These are phyloP conservation scores for Penicillium simplicissimum DNA, from an alignment of 495 filamentous ascomycete genomes.

Conservation along the genomic window DNA sequence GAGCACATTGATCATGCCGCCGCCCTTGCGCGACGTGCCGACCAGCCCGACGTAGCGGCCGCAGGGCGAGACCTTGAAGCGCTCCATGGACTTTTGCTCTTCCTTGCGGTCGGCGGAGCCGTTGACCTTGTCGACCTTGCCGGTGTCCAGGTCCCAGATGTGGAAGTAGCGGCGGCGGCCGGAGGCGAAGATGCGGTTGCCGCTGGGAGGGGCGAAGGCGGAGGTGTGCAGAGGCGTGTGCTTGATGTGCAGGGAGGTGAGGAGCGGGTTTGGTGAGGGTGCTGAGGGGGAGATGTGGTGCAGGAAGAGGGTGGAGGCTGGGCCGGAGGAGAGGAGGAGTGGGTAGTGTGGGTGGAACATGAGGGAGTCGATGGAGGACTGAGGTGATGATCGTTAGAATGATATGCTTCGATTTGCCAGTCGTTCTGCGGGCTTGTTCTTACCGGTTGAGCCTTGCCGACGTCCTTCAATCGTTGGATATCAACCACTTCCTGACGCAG, in stretches of 20 bases:
- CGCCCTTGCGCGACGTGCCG: conserved; percentile 75
- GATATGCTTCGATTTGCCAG: not conserved
- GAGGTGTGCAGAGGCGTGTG: conserved; percentile 78
- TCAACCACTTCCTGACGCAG: conserved; percentile 84
- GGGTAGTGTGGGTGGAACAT: conserved; percentile 86
- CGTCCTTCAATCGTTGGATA: conserved; percentile 72
- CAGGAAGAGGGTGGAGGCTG: conserved; percentile 78
- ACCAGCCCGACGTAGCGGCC: conserved; percentile 81
- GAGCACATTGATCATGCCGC: conserved; percentile 84
- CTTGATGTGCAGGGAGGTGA: conserved; percentile 86
- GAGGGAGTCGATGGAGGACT: conserved; percentile 80
- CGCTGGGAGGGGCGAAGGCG: conserved; percentile 59
- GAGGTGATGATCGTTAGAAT: conserved; percentile 28
- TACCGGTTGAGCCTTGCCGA: conserved; percentile 59
- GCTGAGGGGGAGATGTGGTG: conserved; percentile 82
- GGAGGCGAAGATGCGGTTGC: conserved; percentile 70
- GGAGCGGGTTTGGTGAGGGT: conserved; percentile 75
- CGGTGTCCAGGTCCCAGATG: conserved; percentile 83
- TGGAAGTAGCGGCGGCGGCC: conserved; percentile 91
- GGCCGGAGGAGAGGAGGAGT: conserved; percentile 84
- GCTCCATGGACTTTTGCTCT: conserved; percentile 88
- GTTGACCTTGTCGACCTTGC: conserved; percentile 80
- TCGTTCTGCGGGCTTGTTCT: conserved; percentile 20
- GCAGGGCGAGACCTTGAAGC: conserved; percentile 80
- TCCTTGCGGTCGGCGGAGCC: conserved; percentile 65